These are phyloP conservation scores for Metarhizium robertsii DNA, from an alignment of 2,329 filamentous ascomycete species.

Conservation along the genomic window DNA sequence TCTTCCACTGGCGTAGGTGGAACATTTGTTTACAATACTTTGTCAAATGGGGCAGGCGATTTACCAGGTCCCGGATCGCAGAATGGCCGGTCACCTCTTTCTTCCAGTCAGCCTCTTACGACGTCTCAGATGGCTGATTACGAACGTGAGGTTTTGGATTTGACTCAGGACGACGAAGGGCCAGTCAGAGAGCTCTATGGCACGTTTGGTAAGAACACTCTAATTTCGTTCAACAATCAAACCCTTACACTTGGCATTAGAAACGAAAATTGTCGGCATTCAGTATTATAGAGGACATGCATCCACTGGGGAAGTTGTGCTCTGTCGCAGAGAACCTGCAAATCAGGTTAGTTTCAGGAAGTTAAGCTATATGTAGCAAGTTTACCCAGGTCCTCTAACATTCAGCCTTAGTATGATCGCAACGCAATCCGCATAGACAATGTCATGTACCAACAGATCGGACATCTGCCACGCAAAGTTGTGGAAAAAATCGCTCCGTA, in stretches of 20 bases:
- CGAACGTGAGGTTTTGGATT: slow-evolving; percentile 32
- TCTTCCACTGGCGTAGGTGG: slow-evolving; percentile 11
- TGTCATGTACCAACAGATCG: slow-evolving; percentile 65
- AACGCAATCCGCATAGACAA: slow-evolving; percentile 77
- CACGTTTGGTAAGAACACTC: slow-evolving; percentile 26
- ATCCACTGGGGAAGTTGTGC: slow-evolving; percentile 51
- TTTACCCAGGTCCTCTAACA: neutral
- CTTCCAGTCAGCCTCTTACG: slow-evolving; percentile 1
- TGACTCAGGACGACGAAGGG: slow-evolving; percentile 34
- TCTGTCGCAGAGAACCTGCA: slow-evolving; percentile 53
- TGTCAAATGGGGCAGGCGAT: slow-evolving; percentile 1
- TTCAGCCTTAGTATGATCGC: slow-evolving; percentile 43
- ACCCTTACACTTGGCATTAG: slow-evolving; percentile 14
- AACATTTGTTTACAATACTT: slow-evolving; percentile 9
- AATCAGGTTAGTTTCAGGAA: slow-evolving; percentile 39
- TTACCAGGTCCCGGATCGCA: slow-evolving; percentile 8
- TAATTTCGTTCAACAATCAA: neutral
- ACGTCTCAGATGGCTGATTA: slow-evolving; percentile 3
- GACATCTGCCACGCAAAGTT: slow-evolving; percentile 60
- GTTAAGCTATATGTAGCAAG: neutral
- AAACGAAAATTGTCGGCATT: slow-evolving; percentile 40
- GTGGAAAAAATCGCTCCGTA: slow-evolving; percentile 66
- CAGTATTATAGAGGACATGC: slow-evolving; percentile 56
- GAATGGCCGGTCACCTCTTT: slow-evolving; percentile 1
- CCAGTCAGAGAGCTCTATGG: slow-evolving; percentile 37